Percentiles rank a stretch among this genome's conserved stretches.
Evolutionary conservation across 345 rosid species (phyloP).

Genomic region (Aquilaria sinensis): DNA sequence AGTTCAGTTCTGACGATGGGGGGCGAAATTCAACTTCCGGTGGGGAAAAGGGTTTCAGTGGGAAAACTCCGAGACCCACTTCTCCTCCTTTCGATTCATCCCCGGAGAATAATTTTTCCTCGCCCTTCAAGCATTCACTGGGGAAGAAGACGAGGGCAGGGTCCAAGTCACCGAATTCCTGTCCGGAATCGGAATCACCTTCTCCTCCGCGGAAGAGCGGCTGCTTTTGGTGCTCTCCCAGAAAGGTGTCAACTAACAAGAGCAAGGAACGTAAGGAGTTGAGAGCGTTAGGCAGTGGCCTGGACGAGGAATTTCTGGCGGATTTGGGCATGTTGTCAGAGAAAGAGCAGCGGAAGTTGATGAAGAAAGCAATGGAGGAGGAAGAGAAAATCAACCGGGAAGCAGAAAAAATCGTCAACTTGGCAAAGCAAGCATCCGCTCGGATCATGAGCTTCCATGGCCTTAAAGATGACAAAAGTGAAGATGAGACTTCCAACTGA

Average conservation of each 20-base stretch:
- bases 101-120: conserved; percentile 12
- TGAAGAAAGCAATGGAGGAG: conserved; percentile 59
- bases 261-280: conserved; percentile 17
- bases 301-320: conserved; percentile 41
- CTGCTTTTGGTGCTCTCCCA: conserved; percentile 69
- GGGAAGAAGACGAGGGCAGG: conserved; percentile 7
- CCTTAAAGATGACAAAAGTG: conserved; percentile 26
- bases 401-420: conserved; percentile 60
- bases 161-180: conserved; percentile 20
- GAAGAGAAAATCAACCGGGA: conserved; percentile 55
- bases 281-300: conserved; percentile 14
- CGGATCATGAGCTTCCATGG: conserved; percentile 22
- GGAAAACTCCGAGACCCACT: conserved; percentile 21
- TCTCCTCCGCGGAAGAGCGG: conserved; percentile 51
- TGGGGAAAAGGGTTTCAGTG: conserved; percentile 16
- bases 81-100: conserved; percentile 16
- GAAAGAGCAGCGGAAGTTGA: conserved; percentile 45
- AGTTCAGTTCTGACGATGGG: conserved; percentile 13
- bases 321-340: conserved; percentile 45
- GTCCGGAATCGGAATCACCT: conserved; percentile 22
- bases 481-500: conserved; percentile 19
- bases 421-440: conserved; percentile 60
- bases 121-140: conserved; percentile 10
- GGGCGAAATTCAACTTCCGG: conserved; percentile 9
- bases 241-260: conserved; percentile 22